A percentile compares a stretch with the other conserved stretches of the same genome.
These are phyloP conservation scores for Claviceps purpurea DNA, from an alignment of 2,329 filamentous ascomycete species.

Conservation along the genomic window DNA sequence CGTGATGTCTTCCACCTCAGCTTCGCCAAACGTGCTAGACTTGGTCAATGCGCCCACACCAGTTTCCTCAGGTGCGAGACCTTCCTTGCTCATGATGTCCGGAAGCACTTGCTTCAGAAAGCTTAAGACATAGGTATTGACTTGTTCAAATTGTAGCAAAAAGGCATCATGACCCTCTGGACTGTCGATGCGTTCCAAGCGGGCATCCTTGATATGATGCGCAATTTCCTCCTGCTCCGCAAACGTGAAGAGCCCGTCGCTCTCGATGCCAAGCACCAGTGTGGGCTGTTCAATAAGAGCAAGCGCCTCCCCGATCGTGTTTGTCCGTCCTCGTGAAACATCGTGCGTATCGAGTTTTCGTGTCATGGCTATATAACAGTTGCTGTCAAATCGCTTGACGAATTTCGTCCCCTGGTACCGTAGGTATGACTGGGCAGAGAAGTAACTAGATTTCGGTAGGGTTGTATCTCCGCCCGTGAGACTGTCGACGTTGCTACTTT, in stretches of 20 bases:
- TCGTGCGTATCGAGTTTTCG: conserved; percentile 97
- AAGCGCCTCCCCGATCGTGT: conserved; percentile 59
- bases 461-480: conserved; percentile 36
- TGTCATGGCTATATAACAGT: conserved; percentile 98
- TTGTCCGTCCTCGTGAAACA: conserved; percentile 64
- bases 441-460: conserved; percentile 63
- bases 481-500: conserved; percentile 27
- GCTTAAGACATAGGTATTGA: conserved; percentile 72
- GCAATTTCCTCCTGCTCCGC: conserved; percentile 92
- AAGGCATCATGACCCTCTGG: conserved; percentile 96
- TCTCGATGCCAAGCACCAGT: conserved; percentile 86
- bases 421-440: conserved; percentile 94
- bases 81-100: conserved; percentile 67
- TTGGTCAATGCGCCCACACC: conserved; percentile 57
- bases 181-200: conserved; percentile 77
- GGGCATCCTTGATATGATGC: conserved; percentile 61
- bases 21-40: conserved; percentile 87
- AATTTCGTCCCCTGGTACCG: conserved; percentile 96
- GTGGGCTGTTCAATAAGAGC: conserved; percentile 76
- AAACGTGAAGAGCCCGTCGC: conserved; percentile 91
- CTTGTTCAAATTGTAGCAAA: conserved; percentile 90
- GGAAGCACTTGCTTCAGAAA: conserved; percentile 76
- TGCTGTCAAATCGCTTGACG: conserved; percentile 91
- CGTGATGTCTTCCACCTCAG: conserved; percentile 91
- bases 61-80: conserved; percentile 32